phyloP scores from a whole-genome alignment of 129 eudicot genomes.

The Artemisia argyi region DNA sequence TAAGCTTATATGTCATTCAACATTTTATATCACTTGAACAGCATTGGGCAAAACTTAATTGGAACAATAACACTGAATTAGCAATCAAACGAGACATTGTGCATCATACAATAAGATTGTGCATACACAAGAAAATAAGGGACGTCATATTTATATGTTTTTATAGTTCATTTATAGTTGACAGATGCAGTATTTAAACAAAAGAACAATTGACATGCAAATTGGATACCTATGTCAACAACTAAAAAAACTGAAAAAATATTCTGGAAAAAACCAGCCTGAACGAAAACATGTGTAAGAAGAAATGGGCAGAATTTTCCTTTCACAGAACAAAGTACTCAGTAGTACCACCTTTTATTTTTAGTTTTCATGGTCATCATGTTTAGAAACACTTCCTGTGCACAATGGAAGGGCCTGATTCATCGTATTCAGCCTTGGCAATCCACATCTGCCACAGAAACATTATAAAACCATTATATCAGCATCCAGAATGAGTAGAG shows the following conservation, averaged over 20 bases:
- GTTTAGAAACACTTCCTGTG: constrained; percentile 72
- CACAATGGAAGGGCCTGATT: constrained; percentile 54
- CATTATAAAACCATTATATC: constrained; percentile 12
- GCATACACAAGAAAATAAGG: constrained; percentile 1
- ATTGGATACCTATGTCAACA: constrained; percentile 26
- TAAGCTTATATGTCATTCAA: not conserved
- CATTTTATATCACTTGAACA: not conserved
- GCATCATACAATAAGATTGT: not conserved
- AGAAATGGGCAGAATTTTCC: constrained; percentile 29
- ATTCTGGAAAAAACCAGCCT: constrained; percentile 10
- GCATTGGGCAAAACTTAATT: not conserved
- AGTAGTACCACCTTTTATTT: constrained; percentile 11
- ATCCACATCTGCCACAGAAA: constrained; percentile 60
- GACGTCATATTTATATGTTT: not conserved
- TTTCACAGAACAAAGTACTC: not conserved
- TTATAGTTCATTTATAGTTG: constrained; percentile 19
- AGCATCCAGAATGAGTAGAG: not conserved
- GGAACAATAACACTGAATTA: not conserved
- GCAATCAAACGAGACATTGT: not conserved
- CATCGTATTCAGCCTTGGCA: constrained; percentile 56
- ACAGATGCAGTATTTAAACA: constrained; percentile 19
- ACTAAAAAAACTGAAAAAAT: constrained; percentile 12
- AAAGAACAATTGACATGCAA: constrained; percentile 21
- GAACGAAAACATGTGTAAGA: not conserved
- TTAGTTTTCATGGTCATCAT: constrained; percentile 15